phyloP scores from a whole-genome alignment of 2,329 filamentous ascomycete species.

The Colletotrichum kahawae region DNA sequence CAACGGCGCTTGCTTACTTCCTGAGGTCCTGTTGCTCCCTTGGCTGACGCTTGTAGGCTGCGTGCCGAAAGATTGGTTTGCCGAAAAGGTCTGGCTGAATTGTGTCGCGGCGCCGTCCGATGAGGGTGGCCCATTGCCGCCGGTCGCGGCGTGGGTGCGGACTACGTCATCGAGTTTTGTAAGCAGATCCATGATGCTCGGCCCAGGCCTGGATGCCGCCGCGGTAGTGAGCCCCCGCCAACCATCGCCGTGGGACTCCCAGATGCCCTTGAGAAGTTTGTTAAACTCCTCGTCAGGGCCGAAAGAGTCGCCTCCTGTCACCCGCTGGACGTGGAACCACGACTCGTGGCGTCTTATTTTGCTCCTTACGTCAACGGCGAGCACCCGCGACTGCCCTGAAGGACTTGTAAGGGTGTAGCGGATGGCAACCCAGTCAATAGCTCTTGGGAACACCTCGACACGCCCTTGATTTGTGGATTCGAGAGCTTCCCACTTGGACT shows the following conservation, averaged over 20 bases:
- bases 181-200: constrained; percentile 52
- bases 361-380: constrained; percentile 60
- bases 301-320: constrained; percentile 25
- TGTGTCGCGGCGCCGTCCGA: constrained; percentile 12
- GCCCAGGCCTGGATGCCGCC: constrained; percentile 47
- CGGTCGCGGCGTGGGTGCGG: constrained; percentile 35
- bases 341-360: constrained; percentile 50
- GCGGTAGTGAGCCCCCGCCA: constrained; percentile 55
- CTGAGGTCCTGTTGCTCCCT: constrained; percentile 10
- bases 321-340: constrained; percentile 57
- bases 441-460: constrained; percentile 57
- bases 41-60: constrained; percentile 16
- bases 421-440: constrained; percentile 63
- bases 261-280: constrained; percentile 47
- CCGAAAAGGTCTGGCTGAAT: constrained; percentile 16
- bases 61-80: constrained; percentile 18
- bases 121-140: constrained; percentile 10
- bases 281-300: constrained; percentile 39
- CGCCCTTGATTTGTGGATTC: constrained; percentile 47
- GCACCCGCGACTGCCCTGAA: constrained; percentile 32
- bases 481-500: constrained; percentile 55
- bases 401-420: constrained; percentile 50
- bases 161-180: constrained; percentile 52
- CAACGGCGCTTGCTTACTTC: constrained; percentile 18
- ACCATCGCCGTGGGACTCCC: constrained; percentile 46